A percentile compares a stretch with the other conserved stretches of the same genome.
These are phyloP conservation scores for Populus hybrid DNA, from an alignment of 441 rosid species.

Conservation along the genomic window DNA sequence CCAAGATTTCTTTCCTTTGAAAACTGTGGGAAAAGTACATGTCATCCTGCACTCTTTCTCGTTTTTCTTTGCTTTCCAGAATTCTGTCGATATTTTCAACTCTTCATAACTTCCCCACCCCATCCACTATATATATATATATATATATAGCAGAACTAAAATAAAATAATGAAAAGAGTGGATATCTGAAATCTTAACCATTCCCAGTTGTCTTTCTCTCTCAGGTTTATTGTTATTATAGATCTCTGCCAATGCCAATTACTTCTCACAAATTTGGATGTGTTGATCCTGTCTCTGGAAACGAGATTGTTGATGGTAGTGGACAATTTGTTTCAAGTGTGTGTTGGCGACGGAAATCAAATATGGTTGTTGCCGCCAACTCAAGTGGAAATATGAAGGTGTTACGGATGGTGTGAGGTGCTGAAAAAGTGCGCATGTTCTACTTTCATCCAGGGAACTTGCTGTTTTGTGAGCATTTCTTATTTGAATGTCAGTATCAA, in stretches of 20 bases:
- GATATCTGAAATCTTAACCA: background rate
- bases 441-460: background rate
- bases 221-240: conserved; percentile 70
- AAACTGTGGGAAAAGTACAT: background rate
- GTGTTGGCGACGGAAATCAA: conserved; percentile 70
- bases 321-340: conserved; percentile 87
- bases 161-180: background rate
- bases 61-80: no score
- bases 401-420: conserved; percentile 52
- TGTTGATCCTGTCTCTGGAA: conserved; percentile 48
- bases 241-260: conserved; percentile 79
- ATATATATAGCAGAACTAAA: background rate
- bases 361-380: conserved; percentile 71
- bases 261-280: conserved; percentile 68
- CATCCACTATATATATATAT: background rate
- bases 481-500: conserved; percentile 1
- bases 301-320: conserved; percentile 40
- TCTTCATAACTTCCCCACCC: background rate
- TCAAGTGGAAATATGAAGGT: conserved; percentile 70
- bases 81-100: background rate
- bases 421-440: conserved; percentile 11
- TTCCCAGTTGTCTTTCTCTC: background rate
- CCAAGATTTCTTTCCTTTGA: background rate
- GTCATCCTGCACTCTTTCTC: background rate
- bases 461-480: background rate